phyloP scores from a whole-genome alignment of 768 basidiomycete species.

The Kwoniella europaea region DNA sequence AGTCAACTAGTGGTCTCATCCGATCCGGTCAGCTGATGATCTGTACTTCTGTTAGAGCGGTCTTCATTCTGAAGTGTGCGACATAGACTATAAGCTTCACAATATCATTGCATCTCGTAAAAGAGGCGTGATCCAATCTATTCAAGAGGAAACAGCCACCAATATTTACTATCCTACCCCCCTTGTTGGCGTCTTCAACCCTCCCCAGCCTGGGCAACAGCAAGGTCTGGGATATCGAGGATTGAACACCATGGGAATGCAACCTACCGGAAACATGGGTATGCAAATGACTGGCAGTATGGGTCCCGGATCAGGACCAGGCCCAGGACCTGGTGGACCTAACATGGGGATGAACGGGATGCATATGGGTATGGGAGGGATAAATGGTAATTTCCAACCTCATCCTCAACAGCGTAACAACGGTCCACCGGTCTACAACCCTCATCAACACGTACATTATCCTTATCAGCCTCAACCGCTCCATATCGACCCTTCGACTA shows the following conservation, averaged over 20 bases:
- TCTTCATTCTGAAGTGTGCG: constrained; percentile 84
- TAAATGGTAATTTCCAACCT: constrained; percentile 24
- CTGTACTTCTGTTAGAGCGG: constrained; percentile 68
- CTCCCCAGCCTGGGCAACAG: constrained; percentile 50
- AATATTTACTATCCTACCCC: constrained; percentile 95
- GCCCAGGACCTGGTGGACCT: constrained; percentile 4
- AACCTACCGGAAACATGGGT: constrained; percentile 23
- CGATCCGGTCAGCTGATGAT: background rate
- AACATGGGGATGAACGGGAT: constrained; percentile 28
- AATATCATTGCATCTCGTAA: constrained; percentile 89
- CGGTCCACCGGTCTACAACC: constrained; percentile 39
- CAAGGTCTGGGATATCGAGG: constrained; percentile 29
- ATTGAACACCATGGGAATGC: constrained; percentile 22
- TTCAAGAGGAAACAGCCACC: constrained; percentile 95
- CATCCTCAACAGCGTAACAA: constrained; percentile 32
- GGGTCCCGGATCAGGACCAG: constrained; percentile 12
- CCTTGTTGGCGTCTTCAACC: constrained; percentile 80
- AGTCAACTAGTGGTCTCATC: constrained; percentile 56
- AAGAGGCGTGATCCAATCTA: constrained; percentile 80
- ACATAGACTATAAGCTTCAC: constrained; percentile 94
- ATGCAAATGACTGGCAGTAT: constrained; percentile 23
- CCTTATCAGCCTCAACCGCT: constrained; percentile 49
- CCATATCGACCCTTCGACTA: constrained; percentile 36
- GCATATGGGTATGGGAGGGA: constrained; percentile 31
- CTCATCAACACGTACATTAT: constrained; percentile 51